Evolutionary conservation across 345 rosid species (phyloP), one percentile per base, ranked within the genome.

Genomic region (Gossypium ekmanianum): DNA sequence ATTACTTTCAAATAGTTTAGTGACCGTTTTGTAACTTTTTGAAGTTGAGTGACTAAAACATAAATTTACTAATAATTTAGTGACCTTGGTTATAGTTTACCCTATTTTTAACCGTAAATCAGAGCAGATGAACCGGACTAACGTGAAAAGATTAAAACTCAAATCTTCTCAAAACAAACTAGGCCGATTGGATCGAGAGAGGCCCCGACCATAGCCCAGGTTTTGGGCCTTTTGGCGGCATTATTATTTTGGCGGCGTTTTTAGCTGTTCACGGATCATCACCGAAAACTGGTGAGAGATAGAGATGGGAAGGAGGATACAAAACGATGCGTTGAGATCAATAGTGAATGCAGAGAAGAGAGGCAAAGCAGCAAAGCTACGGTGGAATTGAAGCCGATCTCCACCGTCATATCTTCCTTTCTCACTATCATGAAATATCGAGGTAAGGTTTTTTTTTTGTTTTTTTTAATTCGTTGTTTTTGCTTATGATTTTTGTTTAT

Each of bases 311-410:
- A 85, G 98, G 83, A 91, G 94, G 72, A 91, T 91, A 75, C 54
- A 93, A 83, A 92, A 90, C 76, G 89, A 95, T 26, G 99, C 98
- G 16, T 80, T 95, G 88, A 88, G 99, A 74, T 54, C 87, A 72
- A 87, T 93, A 2, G 99, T 95, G 82, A 95, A 95, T 74, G 99
- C 97, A 0, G 96, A 95, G 80, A 95, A 66, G 83, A 87, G 98
- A 63, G 87, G 85, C n/a, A 95, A 92, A 83, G 87, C 92, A 14
- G 85, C n/a, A 95, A 92, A 83, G 87, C 92, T 12, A 82, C 88
- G 1, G 98, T 95, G 73, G 93, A 93, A 56, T 45, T 95, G 77
- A 80, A 86, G 73, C 99, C 99, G 11, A 82, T 93, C 84, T 95
- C 99, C 71, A 85, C 81, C n/a, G 96, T 91, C 43, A 85, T 95